Base-by-base conservation (phyloP, 352 stramenopile genomes). In the Pseudoperonospora humuli region DNA sequence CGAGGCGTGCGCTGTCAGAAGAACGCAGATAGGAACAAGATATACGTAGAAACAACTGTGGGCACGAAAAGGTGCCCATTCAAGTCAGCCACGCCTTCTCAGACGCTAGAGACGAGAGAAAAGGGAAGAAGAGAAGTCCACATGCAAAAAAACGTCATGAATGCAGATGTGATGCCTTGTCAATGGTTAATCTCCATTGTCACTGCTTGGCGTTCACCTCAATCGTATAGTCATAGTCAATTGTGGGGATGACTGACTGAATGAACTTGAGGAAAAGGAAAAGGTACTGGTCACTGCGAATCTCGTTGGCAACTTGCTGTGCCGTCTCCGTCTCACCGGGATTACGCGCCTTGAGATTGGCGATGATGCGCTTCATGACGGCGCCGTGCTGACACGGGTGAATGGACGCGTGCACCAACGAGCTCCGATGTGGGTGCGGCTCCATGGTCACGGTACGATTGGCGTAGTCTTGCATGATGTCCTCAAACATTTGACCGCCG, bases 211-310 rank as follows among this genome's bases (percentile, higher is more conserved):
- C 77, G 53, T 94, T 82, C 41, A 99, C 93, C 61, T 98, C 91
- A 65, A 97, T 97, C 15, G 96, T 99, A 73, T 98, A 97, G 78
- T 99, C 96, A 67, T 99, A 99, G 68, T 98, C 96, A 60, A 99
- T 98, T 7, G 96, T 99, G 0, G 96, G 96, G 50, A 99, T 95
- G 37, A 99, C 96, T 51, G 84, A 97, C 65, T 96, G 92, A 25
- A 99, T 96, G 65, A 99, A 99, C 74, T 99, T 99, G 48, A 99
- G 82, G 71, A 99, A 99, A 29, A 99, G 86, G 58, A 99, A 99
- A 25, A 99, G 61, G 60, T 99, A 99, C 74, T 98, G 95, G 64
- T 98, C 94, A 29, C 96, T 90, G 25, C 84, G 83, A 27, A 96
- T 84, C 35, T 75, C 77, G 23, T 57, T 49, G 17, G 50, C 41